phyloP scores from a whole-genome alignment of 106 monocot genomes.

The Acorus calamus region DNA sequence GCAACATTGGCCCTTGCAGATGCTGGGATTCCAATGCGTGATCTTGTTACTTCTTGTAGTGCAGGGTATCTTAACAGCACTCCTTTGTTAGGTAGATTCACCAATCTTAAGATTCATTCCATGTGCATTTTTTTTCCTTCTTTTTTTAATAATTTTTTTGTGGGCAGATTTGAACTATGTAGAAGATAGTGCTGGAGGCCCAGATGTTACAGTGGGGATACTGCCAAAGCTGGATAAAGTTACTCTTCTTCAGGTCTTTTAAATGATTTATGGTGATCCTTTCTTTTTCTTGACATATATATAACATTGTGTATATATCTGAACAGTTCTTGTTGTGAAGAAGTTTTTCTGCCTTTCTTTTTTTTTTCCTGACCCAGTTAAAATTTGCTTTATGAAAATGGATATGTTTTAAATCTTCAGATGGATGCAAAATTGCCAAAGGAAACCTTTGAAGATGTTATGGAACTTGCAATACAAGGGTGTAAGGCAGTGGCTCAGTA shows the following conservation, averaged over 20 bases:
- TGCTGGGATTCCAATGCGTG: slow-evolving; percentile 96
- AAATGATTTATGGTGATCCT: neutral
- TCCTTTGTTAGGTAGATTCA: slow-evolving; percentile 66
- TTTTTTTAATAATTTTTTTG: too few relatives aligned
- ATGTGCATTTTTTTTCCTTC: too few relatives aligned
- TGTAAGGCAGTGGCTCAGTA: slow-evolving; percentile 88
- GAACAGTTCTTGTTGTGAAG: too few relatives aligned
- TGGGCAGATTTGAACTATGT: slow-evolving; percentile 80
- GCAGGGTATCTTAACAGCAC: slow-evolving; percentile 78
- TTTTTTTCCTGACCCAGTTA: too few relatives aligned
- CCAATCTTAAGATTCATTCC: neutral
- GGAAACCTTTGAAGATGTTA: slow-evolving; percentile 81
- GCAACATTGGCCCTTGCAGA: slow-evolving; percentile 94
- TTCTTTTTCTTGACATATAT: too few relatives aligned
- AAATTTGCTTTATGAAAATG: too few relatives aligned
- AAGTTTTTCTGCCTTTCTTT: too few relatives aligned
- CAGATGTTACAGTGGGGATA: slow-evolving; percentile 91
- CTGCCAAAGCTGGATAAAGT: slow-evolving; percentile 83
- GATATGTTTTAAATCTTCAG: slow-evolving; percentile 10
- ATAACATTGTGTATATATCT: too few relatives aligned
- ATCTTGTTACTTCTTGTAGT: slow-evolving; percentile 86
- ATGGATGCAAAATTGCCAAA: slow-evolving; percentile 66
- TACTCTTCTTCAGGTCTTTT: slow-evolving; percentile 83
- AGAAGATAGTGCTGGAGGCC: slow-evolving; percentile 94
- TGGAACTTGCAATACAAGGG: slow-evolving; percentile 94